These are phyloP conservation scores for Xylariaceae sp. DNA, from an alignment of 2,329 filamentous ascomycete species.

Conservation along the genomic window DNA sequence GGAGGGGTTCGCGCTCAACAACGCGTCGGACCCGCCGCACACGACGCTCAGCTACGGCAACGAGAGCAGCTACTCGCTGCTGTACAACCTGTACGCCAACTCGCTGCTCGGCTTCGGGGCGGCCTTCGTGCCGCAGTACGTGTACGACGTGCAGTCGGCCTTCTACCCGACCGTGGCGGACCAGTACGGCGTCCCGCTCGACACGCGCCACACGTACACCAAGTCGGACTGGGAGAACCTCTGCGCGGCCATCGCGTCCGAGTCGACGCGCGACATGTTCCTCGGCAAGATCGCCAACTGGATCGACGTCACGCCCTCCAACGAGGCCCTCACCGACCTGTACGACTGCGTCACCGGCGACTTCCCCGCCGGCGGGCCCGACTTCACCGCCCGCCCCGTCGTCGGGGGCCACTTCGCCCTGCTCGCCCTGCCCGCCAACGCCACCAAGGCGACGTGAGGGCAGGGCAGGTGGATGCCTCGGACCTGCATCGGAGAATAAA, in stretches of 20 bases:
- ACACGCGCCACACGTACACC: slow-evolving; percentile 72
- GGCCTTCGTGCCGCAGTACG: slow-evolving; percentile 62
- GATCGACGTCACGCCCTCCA: slow-evolving; percentile 65
- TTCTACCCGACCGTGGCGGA: slow-evolving; percentile 69
- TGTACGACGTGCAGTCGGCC: slow-evolving; percentile 70
- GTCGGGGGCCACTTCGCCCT: slow-evolving; percentile 75
- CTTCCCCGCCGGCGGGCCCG: slow-evolving; percentile 53
- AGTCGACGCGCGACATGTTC: slow-evolving; percentile 55
- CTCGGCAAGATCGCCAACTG: slow-evolving; percentile 62
- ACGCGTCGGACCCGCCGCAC: slow-evolving; percentile 53
- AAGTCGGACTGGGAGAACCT: slow-evolving; percentile 88
- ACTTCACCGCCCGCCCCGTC: slow-evolving; percentile 74
- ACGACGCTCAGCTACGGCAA: slow-evolving; percentile 74
- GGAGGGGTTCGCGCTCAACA: slow-evolving; percentile 63
- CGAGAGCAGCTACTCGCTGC: slow-evolving; percentile 39
- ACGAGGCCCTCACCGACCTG: slow-evolving; percentile 68
- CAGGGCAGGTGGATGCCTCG: too few relatives aligned
- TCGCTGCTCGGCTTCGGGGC: slow-evolving; percentile 59
- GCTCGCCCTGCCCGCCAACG: slow-evolving; percentile 46
- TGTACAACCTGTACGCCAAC: slow-evolving; percentile 82
- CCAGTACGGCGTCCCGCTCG: slow-evolving; percentile 74
- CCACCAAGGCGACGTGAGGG: slow-evolving; percentile 9
- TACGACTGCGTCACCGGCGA: slow-evolving; percentile 65
- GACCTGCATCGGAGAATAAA: too few relatives aligned
- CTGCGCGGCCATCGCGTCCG: slow-evolving; percentile 64